phyloP scores from a whole-genome alignment of 2,329 filamentous ascomycete genomes.

The Trichoderma sp. region DNA sequence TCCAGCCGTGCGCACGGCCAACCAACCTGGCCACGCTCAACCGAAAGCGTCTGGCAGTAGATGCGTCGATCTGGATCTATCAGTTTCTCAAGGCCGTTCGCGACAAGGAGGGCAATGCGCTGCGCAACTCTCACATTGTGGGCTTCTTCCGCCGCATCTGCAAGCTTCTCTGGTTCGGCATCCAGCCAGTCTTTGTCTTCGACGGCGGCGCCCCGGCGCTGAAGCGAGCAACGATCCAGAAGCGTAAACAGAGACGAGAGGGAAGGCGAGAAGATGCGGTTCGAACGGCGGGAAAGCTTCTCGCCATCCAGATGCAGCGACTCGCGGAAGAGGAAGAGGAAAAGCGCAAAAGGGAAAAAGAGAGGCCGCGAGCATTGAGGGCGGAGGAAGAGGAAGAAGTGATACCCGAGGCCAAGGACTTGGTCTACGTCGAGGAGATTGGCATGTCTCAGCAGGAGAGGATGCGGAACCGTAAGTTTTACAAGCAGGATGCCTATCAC shows the following conservation, averaged over 20 bases:
- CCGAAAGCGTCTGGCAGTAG: constrained; percentile 91
- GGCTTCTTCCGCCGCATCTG: constrained; percentile 98
- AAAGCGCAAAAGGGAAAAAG: constrained; percentile 56
- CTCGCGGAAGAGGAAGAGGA: constrained; percentile 81
- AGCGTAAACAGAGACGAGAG: constrained; percentile 77
- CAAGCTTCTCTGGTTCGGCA: constrained; percentile 95
- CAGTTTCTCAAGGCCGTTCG: constrained; percentile 98
- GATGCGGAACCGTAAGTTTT: constrained; percentile 73
- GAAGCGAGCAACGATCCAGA: constrained; percentile 87
- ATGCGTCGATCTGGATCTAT: constrained; percentile 99
- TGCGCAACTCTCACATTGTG: constrained; percentile 93
- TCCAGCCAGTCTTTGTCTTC: constrained; percentile 96
- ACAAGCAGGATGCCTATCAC: constrained; percentile 93
- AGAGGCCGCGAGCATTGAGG: constrained; percentile 47
- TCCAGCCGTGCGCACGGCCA: constrained; percentile 91
- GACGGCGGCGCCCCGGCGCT: constrained; percentile 90
- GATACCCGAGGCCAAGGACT: constrained; percentile 65
- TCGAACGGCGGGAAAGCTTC: constrained; percentile 83
- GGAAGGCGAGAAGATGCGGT: constrained; percentile 91
- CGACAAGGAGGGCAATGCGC: constrained; percentile 95
- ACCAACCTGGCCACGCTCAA: constrained; percentile 97
- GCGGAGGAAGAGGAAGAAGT: constrained; percentile 52
- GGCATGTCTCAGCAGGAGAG: constrained; percentile 79
- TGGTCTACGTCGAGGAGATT: constrained; percentile 91
- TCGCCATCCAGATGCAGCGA: constrained; percentile 93